Evolutionary conservation across 2,329 filamentous ascomycete species (phyloP).

Genomic region (Thelonectria rubi): DNA sequence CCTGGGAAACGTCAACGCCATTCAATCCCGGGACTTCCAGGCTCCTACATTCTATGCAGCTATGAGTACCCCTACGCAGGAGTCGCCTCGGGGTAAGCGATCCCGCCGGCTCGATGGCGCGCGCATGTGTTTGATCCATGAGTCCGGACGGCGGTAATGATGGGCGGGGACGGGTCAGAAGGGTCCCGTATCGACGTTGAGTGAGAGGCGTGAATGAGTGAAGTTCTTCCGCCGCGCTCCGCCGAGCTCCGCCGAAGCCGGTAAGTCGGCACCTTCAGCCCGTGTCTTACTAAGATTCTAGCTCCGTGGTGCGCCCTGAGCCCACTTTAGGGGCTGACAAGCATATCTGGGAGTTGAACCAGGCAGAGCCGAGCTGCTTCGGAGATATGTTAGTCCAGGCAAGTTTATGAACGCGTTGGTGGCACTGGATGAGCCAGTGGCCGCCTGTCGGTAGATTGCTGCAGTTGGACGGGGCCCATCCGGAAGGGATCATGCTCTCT

Average conservation of each 20-base stretch:
- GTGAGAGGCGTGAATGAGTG: neutral
- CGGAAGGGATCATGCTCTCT: too few relatives aligned
- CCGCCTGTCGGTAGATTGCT: too few relatives aligned
- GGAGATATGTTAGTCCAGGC: too few relatives aligned
- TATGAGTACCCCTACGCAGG: slow-evolving; percentile 13
- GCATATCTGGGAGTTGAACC: neutral
- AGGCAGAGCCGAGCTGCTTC: too few relatives aligned
- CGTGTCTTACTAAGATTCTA: slow-evolving; percentile 1
- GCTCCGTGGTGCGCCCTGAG: neutral
- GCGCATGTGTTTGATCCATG: neutral
- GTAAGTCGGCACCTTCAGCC: neutral
- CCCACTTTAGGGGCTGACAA: neutral
- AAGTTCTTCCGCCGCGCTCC: slow-evolving; percentile 1
- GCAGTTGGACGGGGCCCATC: too few relatives aligned
- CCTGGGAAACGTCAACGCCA: neutral
- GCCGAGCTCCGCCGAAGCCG: slow-evolving; percentile 6
- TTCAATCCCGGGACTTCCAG: neutral
- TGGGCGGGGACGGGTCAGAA: neutral
- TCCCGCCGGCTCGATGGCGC: neutral
- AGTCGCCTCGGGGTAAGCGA: neutral
- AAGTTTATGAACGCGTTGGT: too few relatives aligned
- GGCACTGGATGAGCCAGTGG: too few relatives aligned
- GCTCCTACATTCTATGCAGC: slow-evolving; percentile 9
- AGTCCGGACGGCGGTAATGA: neutral
- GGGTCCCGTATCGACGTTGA: neutral